Evolutionary conservation across 352 stramenopile genomes (phyloP).

Genomic region (Peronospora belbahrii): DNA sequence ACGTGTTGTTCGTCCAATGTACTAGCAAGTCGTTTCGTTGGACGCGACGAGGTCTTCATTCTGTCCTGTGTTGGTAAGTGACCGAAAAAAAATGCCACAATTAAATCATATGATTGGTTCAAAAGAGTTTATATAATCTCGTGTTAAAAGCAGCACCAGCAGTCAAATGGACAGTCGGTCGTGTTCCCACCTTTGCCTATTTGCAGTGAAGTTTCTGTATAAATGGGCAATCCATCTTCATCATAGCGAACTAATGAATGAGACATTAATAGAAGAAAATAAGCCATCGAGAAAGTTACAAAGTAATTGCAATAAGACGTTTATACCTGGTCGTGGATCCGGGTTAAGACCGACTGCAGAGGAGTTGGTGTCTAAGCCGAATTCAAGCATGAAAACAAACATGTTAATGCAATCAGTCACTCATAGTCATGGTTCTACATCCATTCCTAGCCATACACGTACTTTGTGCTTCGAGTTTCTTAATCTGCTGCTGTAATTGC

Average conservation of each 20-base stretch:
- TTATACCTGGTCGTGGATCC: constrained; percentile 60
- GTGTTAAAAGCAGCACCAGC: constrained; percentile 84
- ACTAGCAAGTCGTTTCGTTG: constrained; percentile 12
- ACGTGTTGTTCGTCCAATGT: constrained; percentile 3
- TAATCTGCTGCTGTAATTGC: constrained; percentile 68
- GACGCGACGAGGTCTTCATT: constrained; percentile 2
- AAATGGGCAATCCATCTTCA: constrained; percentile 81
- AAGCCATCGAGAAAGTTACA: neutral
- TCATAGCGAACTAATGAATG: constrained; percentile 73
- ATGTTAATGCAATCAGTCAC: neutral
- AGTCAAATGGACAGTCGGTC: constrained; percentile 85
- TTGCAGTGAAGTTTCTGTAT: constrained; percentile 73
- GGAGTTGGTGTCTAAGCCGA: constrained; percentile 63
- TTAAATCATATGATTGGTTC: constrained; percentile 6
- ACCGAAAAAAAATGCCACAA: no score
- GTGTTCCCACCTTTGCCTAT: constrained; percentile 81
- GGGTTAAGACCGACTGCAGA: constrained; percentile 56
- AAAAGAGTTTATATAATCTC: constrained; percentile 3
- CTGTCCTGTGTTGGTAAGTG: neutral
- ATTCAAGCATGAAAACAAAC: neutral
- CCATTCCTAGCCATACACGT: constrained; percentile 7
- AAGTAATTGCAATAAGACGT: neutral
- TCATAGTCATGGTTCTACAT: neutral
- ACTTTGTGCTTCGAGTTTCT: constrained; percentile 77
- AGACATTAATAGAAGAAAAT: constrained; percentile 2